phyloP scores from a whole-genome alignment of 2,329 filamentous ascomycete species.

The Plenodomus biglobosus region DNA sequence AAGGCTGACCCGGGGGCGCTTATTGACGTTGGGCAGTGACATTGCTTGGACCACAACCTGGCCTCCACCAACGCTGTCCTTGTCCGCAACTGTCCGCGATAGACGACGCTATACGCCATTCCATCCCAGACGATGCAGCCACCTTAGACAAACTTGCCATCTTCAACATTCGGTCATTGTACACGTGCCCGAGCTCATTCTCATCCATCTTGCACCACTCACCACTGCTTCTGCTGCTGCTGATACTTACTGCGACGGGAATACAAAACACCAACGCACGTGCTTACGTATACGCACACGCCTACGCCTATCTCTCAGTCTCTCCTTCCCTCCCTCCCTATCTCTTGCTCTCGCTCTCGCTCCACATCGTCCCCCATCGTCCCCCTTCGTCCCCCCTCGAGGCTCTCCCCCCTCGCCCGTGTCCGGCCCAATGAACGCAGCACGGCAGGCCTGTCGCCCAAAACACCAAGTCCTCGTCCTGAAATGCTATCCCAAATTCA shows the following conservation, averaged over 20 bases:
- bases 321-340: neutral
- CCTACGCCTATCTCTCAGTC: neutral
- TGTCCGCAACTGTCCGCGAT: conserved; percentile 3
- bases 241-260: no score
- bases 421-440: conserved; percentile 59
- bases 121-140: conserved; percentile 6
- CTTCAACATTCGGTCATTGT: neutral
- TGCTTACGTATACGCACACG: neutral
- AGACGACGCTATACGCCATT: neutral
- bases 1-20: no score
- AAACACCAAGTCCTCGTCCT: conserved; percentile 96
- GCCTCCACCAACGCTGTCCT: neutral
- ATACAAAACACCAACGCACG: no score
- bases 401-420: no score
- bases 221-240: neutral
- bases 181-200: neutral
- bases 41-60: no score
- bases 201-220: neutral
- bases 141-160: conserved; percentile 1
- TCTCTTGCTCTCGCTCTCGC: neutral
- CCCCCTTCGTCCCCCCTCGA: neutral
- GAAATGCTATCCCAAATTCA: conserved; percentile 93
- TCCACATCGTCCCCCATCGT: neutral
- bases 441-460: conserved; percentile 69
- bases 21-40: no score